Evolutionary conservation across 352 stramenopile genomes (phyloP).

Genomic region (Phytophthora citrophthora): DNA sequence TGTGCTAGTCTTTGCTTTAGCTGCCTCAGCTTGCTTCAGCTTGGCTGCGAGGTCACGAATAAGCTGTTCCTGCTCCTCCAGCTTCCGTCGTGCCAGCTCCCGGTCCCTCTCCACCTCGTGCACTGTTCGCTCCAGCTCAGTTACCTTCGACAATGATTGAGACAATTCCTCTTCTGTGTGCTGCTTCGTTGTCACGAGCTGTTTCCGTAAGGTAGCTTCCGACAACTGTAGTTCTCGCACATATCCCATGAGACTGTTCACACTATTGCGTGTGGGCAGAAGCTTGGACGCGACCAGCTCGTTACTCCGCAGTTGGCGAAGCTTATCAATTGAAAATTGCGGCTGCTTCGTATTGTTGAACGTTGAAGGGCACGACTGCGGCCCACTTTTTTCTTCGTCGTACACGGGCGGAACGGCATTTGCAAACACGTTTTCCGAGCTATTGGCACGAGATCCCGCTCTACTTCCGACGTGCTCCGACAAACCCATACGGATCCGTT

Average conservation of each 20-base stretch:
- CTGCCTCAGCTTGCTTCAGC: constrained; percentile 34
- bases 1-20: constrained; percentile 15
- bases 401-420: constrained; percentile 25
- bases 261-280: constrained; percentile 55
- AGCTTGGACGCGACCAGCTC: constrained; percentile 63
- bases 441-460: constrained; percentile 36
- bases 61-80: constrained; percentile 51
- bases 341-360: constrained; percentile 42
- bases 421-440: constrained; percentile 40
- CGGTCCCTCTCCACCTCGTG: constrained; percentile 45
- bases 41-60: constrained; percentile 49
- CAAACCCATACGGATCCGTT: constrained; percentile 64
- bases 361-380: constrained; percentile 48
- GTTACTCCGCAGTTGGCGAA: constrained; percentile 36
- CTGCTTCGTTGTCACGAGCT: constrained; percentile 62
- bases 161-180: constrained; percentile 60
- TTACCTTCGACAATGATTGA: constrained; percentile 48
- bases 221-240: constrained; percentile 77
- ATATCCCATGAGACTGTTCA: constrained; percentile 81
- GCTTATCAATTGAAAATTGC: constrained; percentile 37
- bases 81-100: constrained; percentile 35
- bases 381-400: constrained; percentile 45
- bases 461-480: constrained; percentile 41
- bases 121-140: constrained; percentile 52
- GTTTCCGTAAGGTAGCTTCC: constrained; percentile 61